Evolutionary conservation across 345 rosid genomes (phyloP).

Genomic region (Bruguiera sexangula): DNA sequence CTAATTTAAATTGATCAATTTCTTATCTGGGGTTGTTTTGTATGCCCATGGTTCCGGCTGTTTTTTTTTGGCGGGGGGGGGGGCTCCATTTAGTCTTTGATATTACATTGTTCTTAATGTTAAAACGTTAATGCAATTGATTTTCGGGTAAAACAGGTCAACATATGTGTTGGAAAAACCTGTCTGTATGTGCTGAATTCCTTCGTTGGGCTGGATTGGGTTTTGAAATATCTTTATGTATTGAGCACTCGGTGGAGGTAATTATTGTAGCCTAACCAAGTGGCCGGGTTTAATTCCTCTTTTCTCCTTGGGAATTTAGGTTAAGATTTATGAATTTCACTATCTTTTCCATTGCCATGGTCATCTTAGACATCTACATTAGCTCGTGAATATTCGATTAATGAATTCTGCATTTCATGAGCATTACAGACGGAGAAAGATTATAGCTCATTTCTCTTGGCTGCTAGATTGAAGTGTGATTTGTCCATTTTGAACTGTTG

Average conservation of each 20-base stretch:
- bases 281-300: too few species aligned
- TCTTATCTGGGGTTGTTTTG: conserved; percentile 18
- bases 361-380: not conserved
- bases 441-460: not conserved
- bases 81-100: not conserved
- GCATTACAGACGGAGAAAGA: not conserved
- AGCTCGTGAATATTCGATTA: not conserved
- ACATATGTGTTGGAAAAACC: too few species aligned
- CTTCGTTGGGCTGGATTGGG: not conserved
- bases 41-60: not conserved
- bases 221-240: not conserved
- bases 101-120: not conserved
- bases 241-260: not conserved
- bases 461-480: not conserved
- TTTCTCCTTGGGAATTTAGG: not conserved
- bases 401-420: conserved; percentile 1
- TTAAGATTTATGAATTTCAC: not conserved
- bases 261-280: too few species aligned
- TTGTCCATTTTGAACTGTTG: not conserved
- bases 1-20: conserved; percentile 8
- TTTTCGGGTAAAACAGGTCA: too few species aligned
- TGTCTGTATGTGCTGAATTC: not conserved
- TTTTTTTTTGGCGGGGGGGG: not conserved
- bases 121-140: too few species aligned
- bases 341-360: not conserved